Evolutionary conservation across 2,329 filamentous ascomycete genomes (phyloP), one percentile per base, ranked within the genome.

Genomic region (Neoscytalidium dimidiatum): DNA sequence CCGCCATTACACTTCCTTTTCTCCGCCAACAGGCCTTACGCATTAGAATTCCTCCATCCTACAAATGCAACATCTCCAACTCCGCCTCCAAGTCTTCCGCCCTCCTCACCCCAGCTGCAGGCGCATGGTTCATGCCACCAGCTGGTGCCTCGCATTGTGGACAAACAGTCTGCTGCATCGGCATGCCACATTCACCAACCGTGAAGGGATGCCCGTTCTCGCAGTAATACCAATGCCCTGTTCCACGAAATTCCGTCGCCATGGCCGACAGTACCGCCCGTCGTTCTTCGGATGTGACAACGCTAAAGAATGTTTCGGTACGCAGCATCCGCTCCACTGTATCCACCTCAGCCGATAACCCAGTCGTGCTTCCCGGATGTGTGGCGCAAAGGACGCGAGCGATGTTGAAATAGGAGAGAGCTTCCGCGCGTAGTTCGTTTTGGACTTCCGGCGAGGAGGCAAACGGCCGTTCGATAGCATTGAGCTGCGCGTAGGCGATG

Each of bases 121-220:
- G 66, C 8, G 8, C 62, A 72, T 90, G 86, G 43, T 81, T 9
- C 51, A 69, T 71, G 0, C 89, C 88, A 2, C 88, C 88, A 31
- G 91, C 82, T 0, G 74, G 67, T 1, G 80, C 80, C 1, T 80
- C 83, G 68, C 89, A 92, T 67, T 91, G 83, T 0, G 89, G 88
- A 68, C 90, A 92, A 1, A 73, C 73, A 1, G 88, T 83, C 19
- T 70, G 63, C 72, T 91, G 67, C 86, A 90, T 89, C 0, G 88
- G 85, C 81, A 86, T 85, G 1, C 88, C 88, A 69, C 88, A 90
- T 66, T 90, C 86, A 0, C 87, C 88, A 33, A 90, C 81, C 0
- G 87, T 86, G 68, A 91, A 83, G 1, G 85, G 83, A 70, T 89
- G 85, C 1, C 82, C 82, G 65, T 87, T 86, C 26, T 68, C 73